Conservation (phyloP, 495 filamentous ascomycete species). For the Cairneyella variabilis region DNA sequence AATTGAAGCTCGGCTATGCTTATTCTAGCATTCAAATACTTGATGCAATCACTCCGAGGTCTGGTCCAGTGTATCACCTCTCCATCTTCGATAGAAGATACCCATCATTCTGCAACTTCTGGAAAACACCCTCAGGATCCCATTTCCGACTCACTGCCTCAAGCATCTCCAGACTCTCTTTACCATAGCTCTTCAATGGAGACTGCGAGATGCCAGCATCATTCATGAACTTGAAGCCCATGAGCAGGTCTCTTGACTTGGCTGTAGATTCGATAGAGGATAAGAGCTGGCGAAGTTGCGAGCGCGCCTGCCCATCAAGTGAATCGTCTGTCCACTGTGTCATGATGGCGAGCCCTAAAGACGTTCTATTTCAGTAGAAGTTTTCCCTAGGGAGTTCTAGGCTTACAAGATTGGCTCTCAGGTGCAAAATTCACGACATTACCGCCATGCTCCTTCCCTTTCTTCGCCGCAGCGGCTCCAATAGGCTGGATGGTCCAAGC, state of each 20-base stretch:
- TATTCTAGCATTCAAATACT: too few species aligned
- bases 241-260: neutral
- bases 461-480: constrained; percentile 20
- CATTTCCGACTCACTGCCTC: constrained; percentile 32
- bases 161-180: neutral
- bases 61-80: neutral
- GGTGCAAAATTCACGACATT: constrained; percentile 27
- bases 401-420: constrained; percentile 25
- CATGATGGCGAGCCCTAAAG: neutral
- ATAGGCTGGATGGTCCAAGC: constrained; percentile 29
- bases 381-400: neutral
- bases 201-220: neutral
- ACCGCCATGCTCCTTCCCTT: constrained; percentile 19
- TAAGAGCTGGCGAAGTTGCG: neutral
- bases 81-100: neutral
- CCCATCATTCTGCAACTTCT: constrained; percentile 30
- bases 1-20: too few species aligned
- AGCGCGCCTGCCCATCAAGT: neutral
- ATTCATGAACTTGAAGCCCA: neutral
- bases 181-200: neutral
- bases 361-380: neutral
- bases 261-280: neutral
- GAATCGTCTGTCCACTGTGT: neutral
- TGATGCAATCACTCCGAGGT: too few species aligned
- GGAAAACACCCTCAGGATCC: constrained; percentile 37